phyloP scores from a whole-genome alignment of 768 basidiomycete genomes.

The Podaxis sp. region DNA sequence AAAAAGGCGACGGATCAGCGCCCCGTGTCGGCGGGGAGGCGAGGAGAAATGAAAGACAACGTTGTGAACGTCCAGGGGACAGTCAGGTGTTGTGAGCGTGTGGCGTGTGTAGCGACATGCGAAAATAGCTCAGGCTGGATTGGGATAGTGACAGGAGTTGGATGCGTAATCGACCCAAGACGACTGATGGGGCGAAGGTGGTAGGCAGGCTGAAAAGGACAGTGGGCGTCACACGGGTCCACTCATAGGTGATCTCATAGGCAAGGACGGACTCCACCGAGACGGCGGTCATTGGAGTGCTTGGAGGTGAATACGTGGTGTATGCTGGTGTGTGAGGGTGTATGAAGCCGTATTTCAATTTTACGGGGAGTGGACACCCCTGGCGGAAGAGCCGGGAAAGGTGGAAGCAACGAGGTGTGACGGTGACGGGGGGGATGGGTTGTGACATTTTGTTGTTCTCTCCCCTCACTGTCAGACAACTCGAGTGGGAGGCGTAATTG shows the following conservation, averaged over 20 bases:
- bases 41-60: not conserved
- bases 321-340: not conserved
- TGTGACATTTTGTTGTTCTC: constrained; percentile 14
- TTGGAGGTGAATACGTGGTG: not conserved
- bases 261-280: not conserved
- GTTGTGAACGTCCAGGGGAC: not conserved
- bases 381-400: not conserved
- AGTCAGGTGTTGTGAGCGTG: not conserved
- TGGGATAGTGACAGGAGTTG: constrained; percentile 5
- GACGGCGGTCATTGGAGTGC: not conserved
- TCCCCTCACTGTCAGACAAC: constrained; percentile 25
- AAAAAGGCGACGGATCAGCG: not conserved
- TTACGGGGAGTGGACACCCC: not conserved
- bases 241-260: constrained; percentile 2
- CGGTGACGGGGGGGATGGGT: constrained; percentile 7
- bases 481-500: not conserved
- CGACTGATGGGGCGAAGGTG: not conserved
- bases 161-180: too few relatives aligned
- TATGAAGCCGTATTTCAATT: not conserved
- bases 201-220: not conserved
- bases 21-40: not conserved
- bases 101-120: not conserved
- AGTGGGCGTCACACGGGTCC: not conserved
- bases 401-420: constrained; percentile 20
- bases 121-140: constrained; percentile 3